Conservation (phyloP, 768 basidiomycete species). For the Suillus plorans region DNA sequence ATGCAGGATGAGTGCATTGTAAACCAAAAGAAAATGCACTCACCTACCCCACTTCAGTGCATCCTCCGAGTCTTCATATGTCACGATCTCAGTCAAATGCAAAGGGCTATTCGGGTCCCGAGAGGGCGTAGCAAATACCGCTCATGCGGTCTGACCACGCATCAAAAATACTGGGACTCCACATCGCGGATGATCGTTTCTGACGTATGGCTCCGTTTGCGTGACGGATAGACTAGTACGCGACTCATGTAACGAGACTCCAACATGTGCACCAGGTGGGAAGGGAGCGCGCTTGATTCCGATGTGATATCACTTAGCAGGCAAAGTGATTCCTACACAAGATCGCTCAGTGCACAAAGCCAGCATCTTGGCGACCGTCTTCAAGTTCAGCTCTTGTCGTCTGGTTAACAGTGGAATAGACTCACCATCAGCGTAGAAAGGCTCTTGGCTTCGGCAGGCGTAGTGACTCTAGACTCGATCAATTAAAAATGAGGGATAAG, state of each 20-base stretch:
- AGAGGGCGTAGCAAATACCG: not conserved
- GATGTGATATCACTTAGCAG: not conserved
- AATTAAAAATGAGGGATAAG: not conserved
- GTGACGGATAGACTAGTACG: not conserved
- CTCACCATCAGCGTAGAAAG: not conserved
- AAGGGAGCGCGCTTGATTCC: not conserved
- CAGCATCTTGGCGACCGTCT: not conserved
- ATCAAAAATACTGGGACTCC: not conserved
- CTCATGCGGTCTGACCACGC: not conserved
- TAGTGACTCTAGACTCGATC: too few species aligned
- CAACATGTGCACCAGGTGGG: not conserved
- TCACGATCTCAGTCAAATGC: not conserved
- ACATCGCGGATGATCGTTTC: not conserved
- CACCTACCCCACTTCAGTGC: not conserved
- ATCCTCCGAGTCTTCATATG: not conserved
- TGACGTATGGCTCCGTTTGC: not conserved
- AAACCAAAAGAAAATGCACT: not conserved
- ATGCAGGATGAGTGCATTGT: not conserved
- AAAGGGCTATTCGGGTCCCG: not conserved
- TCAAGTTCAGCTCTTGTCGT: not conserved
- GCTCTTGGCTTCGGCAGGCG: not conserved
- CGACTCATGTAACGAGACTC: not conserved
- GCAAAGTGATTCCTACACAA: not conserved
- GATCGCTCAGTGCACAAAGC: not conserved
- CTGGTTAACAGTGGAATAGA: not conserved